phyloP scores from a whole-genome alignment of 768 basidiomycete species.

The Gymnopilus dilepis region DNA sequence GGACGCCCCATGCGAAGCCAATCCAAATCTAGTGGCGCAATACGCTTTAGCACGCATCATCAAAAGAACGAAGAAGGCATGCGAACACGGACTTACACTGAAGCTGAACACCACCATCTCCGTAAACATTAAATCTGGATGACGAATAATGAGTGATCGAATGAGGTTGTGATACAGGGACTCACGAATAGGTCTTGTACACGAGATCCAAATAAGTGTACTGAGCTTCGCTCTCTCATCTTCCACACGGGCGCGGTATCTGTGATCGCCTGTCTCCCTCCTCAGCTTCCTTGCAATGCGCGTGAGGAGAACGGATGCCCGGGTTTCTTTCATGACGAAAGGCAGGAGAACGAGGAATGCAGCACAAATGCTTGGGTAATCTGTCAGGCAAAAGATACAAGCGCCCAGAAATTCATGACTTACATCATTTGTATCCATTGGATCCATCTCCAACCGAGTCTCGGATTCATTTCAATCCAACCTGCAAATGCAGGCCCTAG shows the following conservation, averaged over 20 bases:
- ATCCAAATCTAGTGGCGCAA: slow-evolving; percentile 59
- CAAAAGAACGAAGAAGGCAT: slow-evolving; percentile 37
- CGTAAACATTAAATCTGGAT: slow-evolving; percentile 63
- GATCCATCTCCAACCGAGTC: slow-evolving; percentile 35
- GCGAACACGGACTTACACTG: slow-evolving; percentile 50
- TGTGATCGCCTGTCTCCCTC: slow-evolving; percentile 64
- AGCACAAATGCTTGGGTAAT: slow-evolving; percentile 50
- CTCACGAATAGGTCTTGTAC: slow-evolving; percentile 74
- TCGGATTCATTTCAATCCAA: slow-evolving; percentile 35
- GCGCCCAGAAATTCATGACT: slow-evolving; percentile 10
- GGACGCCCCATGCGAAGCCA: slow-evolving; percentile 77
- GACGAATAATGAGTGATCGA: no score
- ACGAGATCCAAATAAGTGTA: slow-evolving; percentile 71
- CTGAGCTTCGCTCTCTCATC: slow-evolving; percentile 60
- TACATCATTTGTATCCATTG: slow-evolving; percentile 38
- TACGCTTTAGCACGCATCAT: slow-evolving; percentile 1
- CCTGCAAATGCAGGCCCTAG: slow-evolving; percentile 32
- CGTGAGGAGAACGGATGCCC: slow-evolving; percentile 71
- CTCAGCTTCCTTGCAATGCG: slow-evolving; percentile 66
- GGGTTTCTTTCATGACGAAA: slow-evolving; percentile 73
- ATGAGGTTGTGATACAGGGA: slow-evolving; percentile 22
- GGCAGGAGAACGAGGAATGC: slow-evolving; percentile 54
- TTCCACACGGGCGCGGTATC: slow-evolving; percentile 69
- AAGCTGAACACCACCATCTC: slow-evolving; percentile 80
- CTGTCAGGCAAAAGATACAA: neutral